Conservation (phyloP, 2,329 filamentous ascomycete genomes). For the Ilyonectria mors-panacis region DNA sequence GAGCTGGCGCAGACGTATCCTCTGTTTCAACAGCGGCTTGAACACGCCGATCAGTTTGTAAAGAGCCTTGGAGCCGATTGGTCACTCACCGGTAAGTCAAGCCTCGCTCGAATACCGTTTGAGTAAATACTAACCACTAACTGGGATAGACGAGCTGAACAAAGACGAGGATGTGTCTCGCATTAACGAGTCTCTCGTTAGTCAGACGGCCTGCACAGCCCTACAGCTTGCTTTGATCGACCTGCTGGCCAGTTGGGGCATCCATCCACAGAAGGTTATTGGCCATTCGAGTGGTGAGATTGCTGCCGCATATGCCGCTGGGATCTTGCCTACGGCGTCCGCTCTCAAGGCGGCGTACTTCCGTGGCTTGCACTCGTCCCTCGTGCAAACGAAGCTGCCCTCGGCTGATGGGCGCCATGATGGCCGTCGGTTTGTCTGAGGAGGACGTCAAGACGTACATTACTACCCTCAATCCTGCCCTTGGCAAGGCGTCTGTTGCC, state of each 20-base stretch:
- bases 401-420: constrained; percentile 52
- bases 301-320: constrained; percentile 60
- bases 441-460: not conserved
- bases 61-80: constrained; percentile 28
- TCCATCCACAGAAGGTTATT: constrained; percentile 55
- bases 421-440: constrained; percentile 39
- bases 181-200: constrained; percentile 55
- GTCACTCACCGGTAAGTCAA: not conserved
- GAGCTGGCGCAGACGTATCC: constrained; percentile 44
- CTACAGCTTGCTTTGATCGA: constrained; percentile 63
- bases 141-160: constrained; percentile 2
- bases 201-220: constrained; percentile 58
- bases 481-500: constrained; percentile 46
- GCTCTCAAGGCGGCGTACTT: constrained; percentile 65
- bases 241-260: constrained; percentile 57
- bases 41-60: constrained; percentile 31
- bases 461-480: constrained; percentile 4
- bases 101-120: no score
- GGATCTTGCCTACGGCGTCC: constrained; percentile 58
- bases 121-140: no score
- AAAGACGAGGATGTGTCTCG: constrained; percentile 15
- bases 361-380: constrained; percentile 54
- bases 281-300: constrained; percentile 66
- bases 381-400: constrained; percentile 32
- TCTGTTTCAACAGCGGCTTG: constrained; percentile 1